Evolutionary conservation across 1,284 basidiomycete genomes (phyloP), one percentile per base, ranked within the genome.

Genomic region (Malassezia obtusa): DNA sequence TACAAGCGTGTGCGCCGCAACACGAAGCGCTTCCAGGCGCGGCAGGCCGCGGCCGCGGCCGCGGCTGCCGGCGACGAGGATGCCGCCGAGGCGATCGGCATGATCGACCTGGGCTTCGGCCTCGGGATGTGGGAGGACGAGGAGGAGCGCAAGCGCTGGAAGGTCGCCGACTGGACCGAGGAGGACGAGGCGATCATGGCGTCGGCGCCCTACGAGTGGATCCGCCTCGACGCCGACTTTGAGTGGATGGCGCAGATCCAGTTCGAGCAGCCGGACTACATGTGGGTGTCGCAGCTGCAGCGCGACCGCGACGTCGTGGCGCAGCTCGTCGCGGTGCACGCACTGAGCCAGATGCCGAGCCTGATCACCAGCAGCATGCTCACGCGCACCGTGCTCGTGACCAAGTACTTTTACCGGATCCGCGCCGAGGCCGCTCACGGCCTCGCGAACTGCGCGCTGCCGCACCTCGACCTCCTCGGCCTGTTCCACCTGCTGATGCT

Each of bases 271-370:
- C 87, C 88, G 47, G 90, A 94, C 72, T 95, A 90, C 76, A 96
- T 95, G 86, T 99, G 92, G 92, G 87, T 95, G 45, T 89, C 86
- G 50, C 94, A 98, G 74, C 78, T 99, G 43, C 89, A 95, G 76
- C 80, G 91, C 49, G 94, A 99, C 74, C 80, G 90, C 58, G 94
- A 99, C 76, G 92, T 98, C n/a, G 86, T 95, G 22, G 94, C 94
- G 2, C 71, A 73, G 51, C 58, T 72, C 17, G 56, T 61, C 14
- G 71, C 71, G 1, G 63, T 73, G 12, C 58, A 69, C 36, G 71
- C 71, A 2, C 80, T 98, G 41, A 80, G 85, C 9, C 81, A 83
- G 64, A 83, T 86, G 67, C 86, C 88, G 0, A 89, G 85, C 4
- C 81, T 87, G 0, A 87, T 96, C 61, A 85, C 94, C 19, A 90